Conservation (phyloP, 75 land plant genomes). For the Pseudotsuga menziesii region DNA sequence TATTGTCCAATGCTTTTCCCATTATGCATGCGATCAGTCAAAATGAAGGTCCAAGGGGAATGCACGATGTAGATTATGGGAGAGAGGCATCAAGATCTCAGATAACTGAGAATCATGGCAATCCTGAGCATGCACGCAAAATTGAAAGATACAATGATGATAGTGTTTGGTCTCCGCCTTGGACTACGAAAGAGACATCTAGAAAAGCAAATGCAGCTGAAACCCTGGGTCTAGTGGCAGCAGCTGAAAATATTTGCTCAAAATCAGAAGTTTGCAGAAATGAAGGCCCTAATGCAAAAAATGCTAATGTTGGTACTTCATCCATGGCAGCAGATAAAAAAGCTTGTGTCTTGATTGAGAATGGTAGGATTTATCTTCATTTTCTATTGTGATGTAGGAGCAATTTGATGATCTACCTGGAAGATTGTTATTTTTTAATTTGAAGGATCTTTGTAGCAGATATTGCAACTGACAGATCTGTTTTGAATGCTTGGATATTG, state of each 20-base stretch:
- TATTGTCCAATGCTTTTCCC: too few relatives aligned
- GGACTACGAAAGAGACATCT: neutral
- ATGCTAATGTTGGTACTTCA: neutral
- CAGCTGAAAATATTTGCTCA: neutral
- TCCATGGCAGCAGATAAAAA: neutral
- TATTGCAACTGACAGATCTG: neutral
- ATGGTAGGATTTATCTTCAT: neutral
- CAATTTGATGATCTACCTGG: neutral
- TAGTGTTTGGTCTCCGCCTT: neutral
- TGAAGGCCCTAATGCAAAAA: neutral
- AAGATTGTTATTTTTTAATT: neutral
- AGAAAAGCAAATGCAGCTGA: neutral
- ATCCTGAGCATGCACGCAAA: neutral
- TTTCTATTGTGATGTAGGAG: neutral
- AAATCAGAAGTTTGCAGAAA: neutral
- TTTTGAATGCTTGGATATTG: neutral
- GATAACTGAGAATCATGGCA: neutral
- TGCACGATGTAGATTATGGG: neutral
- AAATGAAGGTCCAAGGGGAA: too few relatives aligned
- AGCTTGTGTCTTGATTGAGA: neutral
- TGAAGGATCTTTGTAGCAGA: neutral
- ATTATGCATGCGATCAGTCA: too few relatives aligned
- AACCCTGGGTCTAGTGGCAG: neutral
- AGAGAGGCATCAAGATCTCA: neutral
- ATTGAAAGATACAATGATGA: neutral